phyloP scores from a whole-genome alignment of 805 yeast genomes.

The Metschnikowia dekortorum region DNA sequence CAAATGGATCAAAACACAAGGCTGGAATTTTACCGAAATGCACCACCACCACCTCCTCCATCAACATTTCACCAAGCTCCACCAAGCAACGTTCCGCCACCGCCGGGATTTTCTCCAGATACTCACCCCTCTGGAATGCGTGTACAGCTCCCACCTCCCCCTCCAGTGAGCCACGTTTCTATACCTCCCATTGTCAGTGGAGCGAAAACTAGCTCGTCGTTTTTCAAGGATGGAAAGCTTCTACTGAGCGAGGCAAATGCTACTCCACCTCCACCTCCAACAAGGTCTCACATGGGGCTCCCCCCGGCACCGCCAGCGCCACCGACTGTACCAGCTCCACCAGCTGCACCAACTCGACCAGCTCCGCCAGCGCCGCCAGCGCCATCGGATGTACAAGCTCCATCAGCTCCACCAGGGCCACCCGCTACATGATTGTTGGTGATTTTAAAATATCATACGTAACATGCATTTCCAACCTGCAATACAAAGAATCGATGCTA shows the following conservation, averaged over 20 bases:
- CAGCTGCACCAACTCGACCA: conserved; percentile 20
- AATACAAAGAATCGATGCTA: not conserved
- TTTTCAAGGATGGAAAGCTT: not conserved
- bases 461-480: not conserved
- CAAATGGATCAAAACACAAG: not conserved
- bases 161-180: not conserved
- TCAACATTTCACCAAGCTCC: conserved; percentile 3
- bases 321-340: conserved; percentile 19
- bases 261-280: conserved; percentile 12
- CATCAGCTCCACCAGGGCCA: conserved; percentile 12
- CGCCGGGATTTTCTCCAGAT: conserved; percentile 4
- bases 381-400: conserved; percentile 9
- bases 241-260: not conserved
- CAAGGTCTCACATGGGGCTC: conserved; percentile 1
- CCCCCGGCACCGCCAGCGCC: conserved; percentile 13
- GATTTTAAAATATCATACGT: not conserved
- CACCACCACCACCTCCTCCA: conserved; percentile 4
- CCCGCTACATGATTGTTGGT: not conserved
- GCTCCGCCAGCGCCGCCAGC: conserved; percentile 20
- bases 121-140: conserved; percentile 6
- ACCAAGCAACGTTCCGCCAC: conserved; percentile 13
- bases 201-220: not conserved
- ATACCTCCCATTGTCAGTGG: not conserved
- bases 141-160: conserved; percentile 5
- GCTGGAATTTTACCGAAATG: not conserved